Conservation (phyloP, 805 yeast genomes). For the Kazachstania africana region DNA sequence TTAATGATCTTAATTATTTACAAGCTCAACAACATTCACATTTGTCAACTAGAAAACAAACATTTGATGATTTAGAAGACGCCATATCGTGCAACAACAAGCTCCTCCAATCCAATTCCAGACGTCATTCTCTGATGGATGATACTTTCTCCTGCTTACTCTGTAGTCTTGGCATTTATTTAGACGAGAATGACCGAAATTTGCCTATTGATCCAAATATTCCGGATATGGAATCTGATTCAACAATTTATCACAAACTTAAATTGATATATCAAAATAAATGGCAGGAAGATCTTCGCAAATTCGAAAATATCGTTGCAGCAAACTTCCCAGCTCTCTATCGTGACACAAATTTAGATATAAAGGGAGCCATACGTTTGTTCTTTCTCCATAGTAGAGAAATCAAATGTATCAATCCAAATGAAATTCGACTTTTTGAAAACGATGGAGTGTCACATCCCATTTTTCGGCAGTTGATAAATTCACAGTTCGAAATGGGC, state of each 20-base stretch:
- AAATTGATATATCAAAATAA: constrained; percentile 47
- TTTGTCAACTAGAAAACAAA: constrained; percentile 10
- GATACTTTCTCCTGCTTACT: constrained; percentile 3
- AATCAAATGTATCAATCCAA: neutral
- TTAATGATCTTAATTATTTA: constrained; percentile 34
- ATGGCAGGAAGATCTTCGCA: constrained; percentile 37
- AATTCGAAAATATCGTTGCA: constrained; percentile 25
- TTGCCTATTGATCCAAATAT: constrained; percentile 60
- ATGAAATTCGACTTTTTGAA: neutral
- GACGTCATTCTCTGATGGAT: constrained; percentile 6
- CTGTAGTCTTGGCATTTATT: constrained; percentile 2
- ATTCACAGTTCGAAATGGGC: too few species aligned
- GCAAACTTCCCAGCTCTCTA: neutral
- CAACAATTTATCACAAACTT: constrained; percentile 46
- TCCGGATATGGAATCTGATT: constrained; percentile 84
- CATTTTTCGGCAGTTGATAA: neutral
- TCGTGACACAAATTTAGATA: too few species aligned
- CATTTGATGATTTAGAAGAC: neutral
- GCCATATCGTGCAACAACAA: neutral
- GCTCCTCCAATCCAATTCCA: too few species aligned
- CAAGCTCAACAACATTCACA: constrained; percentile 36
- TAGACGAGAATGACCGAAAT: constrained; percentile 1
- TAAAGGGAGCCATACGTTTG: too few species aligned
- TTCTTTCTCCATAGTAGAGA: neutral
- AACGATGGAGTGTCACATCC: neutral